A percentile compares a stretch with the other conserved stretches of the same genome.
Evolutionary conservation across 176 grass and related monocot genomes (phyloP).

Genomic region (Phragmites australis): DNA sequence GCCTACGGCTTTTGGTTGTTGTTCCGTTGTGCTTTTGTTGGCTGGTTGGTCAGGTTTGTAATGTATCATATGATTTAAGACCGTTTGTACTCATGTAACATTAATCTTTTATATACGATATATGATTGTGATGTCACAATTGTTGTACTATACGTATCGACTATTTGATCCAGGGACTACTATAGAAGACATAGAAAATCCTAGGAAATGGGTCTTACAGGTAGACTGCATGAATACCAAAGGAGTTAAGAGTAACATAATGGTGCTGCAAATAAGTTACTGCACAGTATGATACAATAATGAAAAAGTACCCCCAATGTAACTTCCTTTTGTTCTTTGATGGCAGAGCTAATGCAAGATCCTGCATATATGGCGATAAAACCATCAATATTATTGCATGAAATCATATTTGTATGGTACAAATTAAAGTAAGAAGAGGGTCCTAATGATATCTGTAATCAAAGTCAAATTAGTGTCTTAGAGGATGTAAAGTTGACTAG

Average conservation of each 20-base stretch:
- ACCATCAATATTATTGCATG: slow-evolving; percentile 16
- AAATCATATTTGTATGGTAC: neutral
- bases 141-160: too few relatives aligned
- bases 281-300: slow-evolving; percentile 4
- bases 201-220: too few relatives aligned
- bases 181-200: too few relatives aligned
- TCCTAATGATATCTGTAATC: slow-evolving; percentile 4
- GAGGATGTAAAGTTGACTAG: neutral
- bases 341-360: slow-evolving; percentile 21
- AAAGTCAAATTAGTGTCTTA: slow-evolving; percentile 4
- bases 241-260: slow-evolving; percentile 20
- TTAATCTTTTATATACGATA: too few relatives aligned
- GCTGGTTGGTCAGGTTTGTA: too few relatives aligned
- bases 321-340: slow-evolving; percentile 62
- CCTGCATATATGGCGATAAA: slow-evolving; percentile 34
- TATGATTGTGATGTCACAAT: too few relatives aligned
- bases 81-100: too few relatives aligned
- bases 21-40: too few relatives aligned
- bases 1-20: too few relatives aligned
- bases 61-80: too few relatives aligned
- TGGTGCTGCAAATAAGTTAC: neutral
- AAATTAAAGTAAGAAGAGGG: neutral
- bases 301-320: slow-evolving; percentile 52
- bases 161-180: too few relatives aligned
- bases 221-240: slow-evolving; percentile 3